phyloP scores from a whole-genome alignment of 768 basidiomycete genomes.

The Tephrocybe rancida region DNA sequence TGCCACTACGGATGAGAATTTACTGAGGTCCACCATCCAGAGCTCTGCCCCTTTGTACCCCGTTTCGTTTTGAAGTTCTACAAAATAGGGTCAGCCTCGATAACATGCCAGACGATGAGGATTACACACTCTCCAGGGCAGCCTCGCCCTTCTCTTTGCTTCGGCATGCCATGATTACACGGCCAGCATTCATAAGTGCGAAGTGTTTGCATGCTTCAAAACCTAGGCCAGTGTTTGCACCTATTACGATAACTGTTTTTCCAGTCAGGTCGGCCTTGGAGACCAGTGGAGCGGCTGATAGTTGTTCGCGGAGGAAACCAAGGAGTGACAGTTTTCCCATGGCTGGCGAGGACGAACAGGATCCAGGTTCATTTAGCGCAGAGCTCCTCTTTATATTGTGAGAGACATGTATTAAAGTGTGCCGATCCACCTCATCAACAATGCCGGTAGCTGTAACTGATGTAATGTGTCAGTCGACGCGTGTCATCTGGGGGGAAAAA shows the following conservation, averaged over 20 bases:
- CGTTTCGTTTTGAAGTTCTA: constrained; percentile 32
- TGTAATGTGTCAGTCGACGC: too few relatives aligned
- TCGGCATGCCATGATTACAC: constrained; percentile 41
- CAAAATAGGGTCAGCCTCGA: not conserved
- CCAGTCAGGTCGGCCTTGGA: constrained; percentile 38
- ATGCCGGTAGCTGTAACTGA: too few relatives aligned
- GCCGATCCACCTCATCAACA: too few relatives aligned
- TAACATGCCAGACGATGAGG: not conserved
- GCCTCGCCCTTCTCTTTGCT: constrained; percentile 33
- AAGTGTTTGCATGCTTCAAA: constrained; percentile 49
- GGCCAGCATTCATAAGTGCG: constrained; percentile 41
- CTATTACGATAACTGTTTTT: constrained; percentile 50
- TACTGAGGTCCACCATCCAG: constrained; percentile 43
- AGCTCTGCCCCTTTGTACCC: constrained; percentile 35
- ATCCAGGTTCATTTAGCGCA: too few relatives aligned
- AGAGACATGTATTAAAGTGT: too few relatives aligned
- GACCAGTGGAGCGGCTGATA: constrained; percentile 27
- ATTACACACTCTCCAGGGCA: constrained; percentile 34
- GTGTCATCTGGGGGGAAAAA: too few relatives aligned
- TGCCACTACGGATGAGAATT: constrained; percentile 40
- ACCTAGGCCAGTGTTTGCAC: constrained; percentile 54
- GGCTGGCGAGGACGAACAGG: not conserved
- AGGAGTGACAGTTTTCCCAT: constrained; percentile 22
- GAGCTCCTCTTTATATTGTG: too few relatives aligned
- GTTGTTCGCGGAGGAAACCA: constrained; percentile 23